Percentiles rank a stretch among this genome's conserved stretches.
Evolutionary conservation across 148 eudicot species (phyloP).

Genomic region (Fallopia convolvulus): DNA sequence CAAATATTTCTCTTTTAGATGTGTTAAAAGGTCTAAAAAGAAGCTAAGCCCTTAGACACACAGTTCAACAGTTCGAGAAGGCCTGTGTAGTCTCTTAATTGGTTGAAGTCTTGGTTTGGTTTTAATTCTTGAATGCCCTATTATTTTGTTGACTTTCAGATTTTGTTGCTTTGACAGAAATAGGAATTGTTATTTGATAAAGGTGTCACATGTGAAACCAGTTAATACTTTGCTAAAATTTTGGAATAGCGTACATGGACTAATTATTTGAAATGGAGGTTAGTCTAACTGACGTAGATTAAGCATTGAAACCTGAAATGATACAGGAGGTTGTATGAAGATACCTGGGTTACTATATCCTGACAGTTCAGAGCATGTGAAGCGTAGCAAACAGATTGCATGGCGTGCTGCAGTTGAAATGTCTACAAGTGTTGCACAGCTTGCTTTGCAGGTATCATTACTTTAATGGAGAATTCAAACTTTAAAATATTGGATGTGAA

Average conservation of each 20-base stretch:
- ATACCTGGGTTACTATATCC: conserved; percentile 62
- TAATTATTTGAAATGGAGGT: background rate
- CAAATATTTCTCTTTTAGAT: background rate
- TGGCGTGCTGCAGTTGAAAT: conserved; percentile 88
- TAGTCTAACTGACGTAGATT: background rate
- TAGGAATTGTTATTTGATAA: background rate
- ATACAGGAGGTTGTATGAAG: conserved; percentile 68
- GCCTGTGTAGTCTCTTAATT: background rate
- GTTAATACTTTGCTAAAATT: background rate
- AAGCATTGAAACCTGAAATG: conserved; percentile 12
- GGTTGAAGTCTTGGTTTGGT: background rate
- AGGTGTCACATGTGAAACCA: background rate
- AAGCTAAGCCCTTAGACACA: background rate
- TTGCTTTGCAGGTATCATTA: conserved; percentile 75
- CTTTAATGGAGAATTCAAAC: background rate
- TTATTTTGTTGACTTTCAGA: background rate
- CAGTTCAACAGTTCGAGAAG: background rate
- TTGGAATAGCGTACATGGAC: background rate
- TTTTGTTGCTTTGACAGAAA: background rate
- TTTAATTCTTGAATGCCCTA: background rate
- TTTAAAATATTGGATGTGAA: background rate
- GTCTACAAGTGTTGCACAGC: conserved; percentile 64
- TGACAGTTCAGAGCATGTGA: conserved; percentile 58
- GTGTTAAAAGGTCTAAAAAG: background rate
- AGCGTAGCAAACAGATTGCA: conserved; percentile 50